Conservation (phyloP, 257 asterid genomes). For the Oldenlandia corymbosa region DNA sequence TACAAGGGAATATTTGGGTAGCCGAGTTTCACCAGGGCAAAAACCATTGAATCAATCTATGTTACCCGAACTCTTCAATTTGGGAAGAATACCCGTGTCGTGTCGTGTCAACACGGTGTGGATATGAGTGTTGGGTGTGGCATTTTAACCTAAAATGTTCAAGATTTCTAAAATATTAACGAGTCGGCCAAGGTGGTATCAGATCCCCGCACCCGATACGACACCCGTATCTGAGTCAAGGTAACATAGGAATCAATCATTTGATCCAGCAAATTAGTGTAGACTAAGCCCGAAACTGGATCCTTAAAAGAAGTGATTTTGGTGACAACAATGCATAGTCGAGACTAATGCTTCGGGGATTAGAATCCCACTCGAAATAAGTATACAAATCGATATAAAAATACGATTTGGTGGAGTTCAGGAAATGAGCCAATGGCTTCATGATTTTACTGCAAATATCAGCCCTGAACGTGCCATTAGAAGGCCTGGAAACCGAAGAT, state of each 20-base stretch:
- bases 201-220: too few species aligned
- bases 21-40: slow-evolving; percentile 59
- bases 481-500: slow-evolving; percentile 44
- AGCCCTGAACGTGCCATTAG: slow-evolving; percentile 47
- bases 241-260: too few species aligned
- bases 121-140: too few species aligned
- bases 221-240: too few species aligned
- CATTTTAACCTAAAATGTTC: too few species aligned
- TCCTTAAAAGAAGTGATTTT: slow-evolving; percentile 30
- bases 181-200: too few species aligned
- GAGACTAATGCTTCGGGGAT: slow-evolving; percentile 37
- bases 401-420: slow-evolving; percentile 44
- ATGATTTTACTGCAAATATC: slow-evolving; percentile 42
- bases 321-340: slow-evolving; percentile 41
- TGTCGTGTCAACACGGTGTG: too few species aligned
- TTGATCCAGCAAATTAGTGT: slow-evolving; percentile 58
- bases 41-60: slow-evolving; percentile 53
- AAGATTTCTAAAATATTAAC: too few species aligned
- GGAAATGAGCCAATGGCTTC: slow-evolving; percentile 42
- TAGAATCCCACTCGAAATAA: slow-evolving; percentile 53
- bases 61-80: too few species aligned
- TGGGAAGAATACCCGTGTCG: too few species aligned
- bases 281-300: slow-evolving; percentile 43
- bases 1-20: slow-evolving; percentile 31
- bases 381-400: slow-evolving; percentile 58